These are phyloP conservation scores for Moesziomyces sp. DNA, from an alignment of 1,284 basidiomycete genomes.

Conservation along the genomic window DNA sequence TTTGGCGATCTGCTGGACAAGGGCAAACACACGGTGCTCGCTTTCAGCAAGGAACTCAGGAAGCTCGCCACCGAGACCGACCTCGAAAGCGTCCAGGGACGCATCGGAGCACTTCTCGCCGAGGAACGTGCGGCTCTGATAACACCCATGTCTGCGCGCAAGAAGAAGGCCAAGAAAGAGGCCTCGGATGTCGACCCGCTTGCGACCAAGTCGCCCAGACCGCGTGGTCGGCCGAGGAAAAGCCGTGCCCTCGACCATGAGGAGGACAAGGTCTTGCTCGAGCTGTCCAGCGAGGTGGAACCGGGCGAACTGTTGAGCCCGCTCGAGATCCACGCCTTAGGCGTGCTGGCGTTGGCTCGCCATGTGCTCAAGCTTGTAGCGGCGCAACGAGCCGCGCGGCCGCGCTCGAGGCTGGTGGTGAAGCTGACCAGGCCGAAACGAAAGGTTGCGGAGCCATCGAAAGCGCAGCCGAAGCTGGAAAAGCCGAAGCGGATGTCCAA, in stretches of 20 bases:
- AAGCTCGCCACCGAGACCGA: conserved; percentile 5
- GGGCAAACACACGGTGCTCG: conserved; percentile 12
- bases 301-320: conserved; percentile 24
- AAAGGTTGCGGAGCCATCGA: conserved; percentile 19
- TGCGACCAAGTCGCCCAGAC: not conserved
- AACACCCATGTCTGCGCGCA: not conserved
- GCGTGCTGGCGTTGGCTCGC: conserved; percentile 14
- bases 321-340: conserved; percentile 25
- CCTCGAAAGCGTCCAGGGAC: conserved; percentile 7
- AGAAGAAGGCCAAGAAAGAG: conserved; percentile 3
- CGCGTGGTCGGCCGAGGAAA: conserved; percentile 28
- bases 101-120: conserved; percentile 8
- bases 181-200: not conserved
- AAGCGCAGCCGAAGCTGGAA: not conserved
- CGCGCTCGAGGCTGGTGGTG: too few relatives aligned
- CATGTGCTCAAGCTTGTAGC: conserved; percentile 19
- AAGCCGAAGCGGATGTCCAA: conserved; percentile 9
- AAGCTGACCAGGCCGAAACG: conserved; percentile 1
- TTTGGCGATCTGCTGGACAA: conserved; percentile 20
- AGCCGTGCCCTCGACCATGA: conserved; percentile 1
- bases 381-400: conserved; percentile 1
- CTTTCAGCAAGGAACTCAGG: conserved; percentile 15
- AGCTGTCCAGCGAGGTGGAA: conserved; percentile 18
- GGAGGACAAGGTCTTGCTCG: conserved; percentile 7
- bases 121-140: conserved; percentile 1